Evolutionary conservation across 1,139 yeast genomes (phyloP), one percentile per base, ranked within the genome.

Genomic region (Hanseniaspora uvarum): DNA sequence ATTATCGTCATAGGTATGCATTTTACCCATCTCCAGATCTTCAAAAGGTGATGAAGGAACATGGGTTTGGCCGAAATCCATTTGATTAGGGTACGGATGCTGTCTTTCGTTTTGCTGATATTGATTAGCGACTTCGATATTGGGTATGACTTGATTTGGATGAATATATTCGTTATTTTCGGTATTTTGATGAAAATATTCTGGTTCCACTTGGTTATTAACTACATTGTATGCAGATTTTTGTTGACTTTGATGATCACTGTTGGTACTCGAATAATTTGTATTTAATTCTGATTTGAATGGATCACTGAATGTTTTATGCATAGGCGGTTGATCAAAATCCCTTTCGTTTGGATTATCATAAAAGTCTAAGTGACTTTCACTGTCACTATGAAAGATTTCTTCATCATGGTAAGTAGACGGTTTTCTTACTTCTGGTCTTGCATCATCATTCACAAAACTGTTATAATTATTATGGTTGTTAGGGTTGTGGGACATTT

Each of bases 1-100:
- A 21, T 53, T 37, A 24, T 50, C 53, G n/a, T 43, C 24, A 7
- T n/a, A 38, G 8, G 43, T 26, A 3, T 36, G 43, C 23, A 34
- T 57, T 45, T 63, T 63, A 1, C 61, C 59, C 57, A 64, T 64
- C 38, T 59, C 60, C 8, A 52, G 50, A 28, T 58, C 59, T 36
- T 56, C 56, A 30, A 55, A 52, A 48, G 55, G 21, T 30, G 55
- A 40, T n/a, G 38, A 21, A 4, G 53, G 53, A n/a, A 21, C 31
- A 16, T 41, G 46, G 5, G 36, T 21, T 12, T 49, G 47, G 12
- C 39, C 54, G 33, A 36, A 43, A 31, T 51, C 39, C n/a, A 19
- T 16, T 38, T 44, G 45, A 11, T 51, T 46, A 2, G 39, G 30
- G 14, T 45, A 18, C 16, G 39, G 38, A 4, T 24, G 30, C 14